These are phyloP conservation scores for Penicillium manginii DNA, from an alignment of 495 filamentous ascomycete genomes.

Conservation along the genomic window DNA sequence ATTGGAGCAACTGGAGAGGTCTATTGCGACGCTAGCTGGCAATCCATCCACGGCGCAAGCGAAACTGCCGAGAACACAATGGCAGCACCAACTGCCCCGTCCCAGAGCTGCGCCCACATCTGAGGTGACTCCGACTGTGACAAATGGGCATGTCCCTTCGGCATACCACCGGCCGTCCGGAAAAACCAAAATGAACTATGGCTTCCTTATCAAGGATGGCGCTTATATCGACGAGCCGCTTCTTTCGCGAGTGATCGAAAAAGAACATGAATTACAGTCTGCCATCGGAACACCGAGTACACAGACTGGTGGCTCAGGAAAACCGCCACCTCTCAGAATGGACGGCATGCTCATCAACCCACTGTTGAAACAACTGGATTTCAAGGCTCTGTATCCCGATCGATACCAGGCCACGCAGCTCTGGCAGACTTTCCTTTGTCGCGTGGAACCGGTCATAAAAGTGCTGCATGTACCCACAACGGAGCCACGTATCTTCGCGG, in stretches of 20 bases:
- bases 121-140: background rate
- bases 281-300: constrained; percentile 29
- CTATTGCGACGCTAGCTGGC: constrained; percentile 24
- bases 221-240: constrained; percentile 36
- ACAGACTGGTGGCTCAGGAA: constrained; percentile 6
- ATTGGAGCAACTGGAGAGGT: constrained; percentile 35
- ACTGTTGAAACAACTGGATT: constrained; percentile 19
- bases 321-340: constrained; percentile 15
- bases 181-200: constrained; percentile 12
- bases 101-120: constrained; percentile 2
- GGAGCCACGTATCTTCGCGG: constrained; percentile 36
- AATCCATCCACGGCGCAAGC: background rate
- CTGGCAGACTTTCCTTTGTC: constrained; percentile 34
- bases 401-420: constrained; percentile 34
- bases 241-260: constrained; percentile 33
- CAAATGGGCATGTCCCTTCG: background rate
- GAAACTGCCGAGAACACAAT: background rate
- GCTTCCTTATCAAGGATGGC: constrained; percentile 30
- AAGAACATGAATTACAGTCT: constrained; percentile 30
- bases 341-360: constrained; percentile 29
- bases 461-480: constrained; percentile 49
- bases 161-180: background rate
- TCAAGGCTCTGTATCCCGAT: constrained; percentile 24
- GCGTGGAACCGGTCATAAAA: constrained; percentile 47
- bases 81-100: background rate